Evolutionary conservation across 1,139 yeast species (phyloP).

Genomic region (Chernovozyma aurita): DNA sequence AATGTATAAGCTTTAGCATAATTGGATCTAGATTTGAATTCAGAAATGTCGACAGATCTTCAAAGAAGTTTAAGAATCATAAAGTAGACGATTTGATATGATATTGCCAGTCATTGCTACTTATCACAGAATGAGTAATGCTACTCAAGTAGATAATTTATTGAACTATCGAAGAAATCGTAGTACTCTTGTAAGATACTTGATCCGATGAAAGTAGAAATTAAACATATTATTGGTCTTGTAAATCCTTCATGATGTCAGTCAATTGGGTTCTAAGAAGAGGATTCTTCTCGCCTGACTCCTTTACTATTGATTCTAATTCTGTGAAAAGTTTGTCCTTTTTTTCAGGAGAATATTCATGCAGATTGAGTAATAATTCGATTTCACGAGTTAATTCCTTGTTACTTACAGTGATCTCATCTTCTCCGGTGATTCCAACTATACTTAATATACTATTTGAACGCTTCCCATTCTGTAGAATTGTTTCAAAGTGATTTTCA

Average conservation of each 20-base stretch:
- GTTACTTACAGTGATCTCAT: neutral
- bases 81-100: constrained; percentile 57
- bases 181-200: no score
- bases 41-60: constrained; percentile 77
- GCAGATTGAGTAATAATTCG: neutral
- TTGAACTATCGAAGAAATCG: no score
- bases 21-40: constrained; percentile 78
- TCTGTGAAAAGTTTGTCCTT: neutral
- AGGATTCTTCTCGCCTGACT: neutral
- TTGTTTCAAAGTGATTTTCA: constrained; percentile 22
- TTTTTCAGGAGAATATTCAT: neutral
- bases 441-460: neutral
- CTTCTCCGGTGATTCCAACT: neutral
- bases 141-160: no score
- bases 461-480: neutral
- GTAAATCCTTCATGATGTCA: no score
- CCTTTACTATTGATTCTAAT: constrained; percentile 1
- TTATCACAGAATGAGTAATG: no score
- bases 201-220: no score
- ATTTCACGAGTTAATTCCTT: neutral
- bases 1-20: constrained; percentile 55
- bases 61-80: constrained; percentile 80
- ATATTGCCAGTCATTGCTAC: no score
- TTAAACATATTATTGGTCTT: no score
- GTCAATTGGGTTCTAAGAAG: neutral